These are phyloP conservation scores for Stenocarpella maydis DNA, from an alignment of 2,329 filamentous ascomycete species.

Conservation along the genomic window DNA sequence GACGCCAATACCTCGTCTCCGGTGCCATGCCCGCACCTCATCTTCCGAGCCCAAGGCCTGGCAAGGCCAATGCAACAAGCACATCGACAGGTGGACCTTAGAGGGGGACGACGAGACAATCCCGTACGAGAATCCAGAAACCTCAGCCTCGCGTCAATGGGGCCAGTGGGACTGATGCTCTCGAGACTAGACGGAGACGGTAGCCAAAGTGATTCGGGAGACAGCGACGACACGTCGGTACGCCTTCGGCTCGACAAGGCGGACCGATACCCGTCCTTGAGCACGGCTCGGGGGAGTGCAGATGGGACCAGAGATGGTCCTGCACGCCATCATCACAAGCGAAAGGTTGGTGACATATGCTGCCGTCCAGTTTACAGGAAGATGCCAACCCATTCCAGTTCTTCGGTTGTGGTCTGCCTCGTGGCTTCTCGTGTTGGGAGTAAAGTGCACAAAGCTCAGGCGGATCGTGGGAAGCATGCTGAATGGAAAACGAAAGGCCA, in stretches of 20 bases:
- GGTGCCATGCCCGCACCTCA: conserved; percentile 25
- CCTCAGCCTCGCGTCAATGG: background rate
- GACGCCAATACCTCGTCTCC: background rate
- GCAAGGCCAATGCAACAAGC: background rate
- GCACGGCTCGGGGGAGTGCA: background rate
- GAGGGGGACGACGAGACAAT: conserved; percentile 1
- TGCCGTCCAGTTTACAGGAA: background rate
- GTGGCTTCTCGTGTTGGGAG: conserved; percentile 30
- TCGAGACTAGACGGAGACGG: conserved; percentile 13
- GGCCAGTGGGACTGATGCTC: conserved; percentile 7
- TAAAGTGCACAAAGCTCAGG: background rate
- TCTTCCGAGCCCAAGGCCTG: background rate
- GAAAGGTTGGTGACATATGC: conserved; percentile 22
- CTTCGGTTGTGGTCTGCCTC: conserved; percentile 16
- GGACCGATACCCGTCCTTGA: background rate
- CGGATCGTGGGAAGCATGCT: background rate
- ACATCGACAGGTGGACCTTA: conserved; percentile 6
- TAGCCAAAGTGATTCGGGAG: background rate
- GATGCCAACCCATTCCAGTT: conserved; percentile 6
- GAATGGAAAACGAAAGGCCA: background rate
- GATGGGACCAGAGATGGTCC: background rate
- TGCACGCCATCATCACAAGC: background rate
- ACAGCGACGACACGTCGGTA: background rate
- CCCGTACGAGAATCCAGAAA: background rate
- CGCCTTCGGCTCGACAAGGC: background rate